A percentile compares a stretch with the other conserved stretches of the same genome.
Evolutionary conservation across 2,329 filamentous ascomycete genomes (phyloP).

Genomic region (Exophiala viscosa): DNA sequence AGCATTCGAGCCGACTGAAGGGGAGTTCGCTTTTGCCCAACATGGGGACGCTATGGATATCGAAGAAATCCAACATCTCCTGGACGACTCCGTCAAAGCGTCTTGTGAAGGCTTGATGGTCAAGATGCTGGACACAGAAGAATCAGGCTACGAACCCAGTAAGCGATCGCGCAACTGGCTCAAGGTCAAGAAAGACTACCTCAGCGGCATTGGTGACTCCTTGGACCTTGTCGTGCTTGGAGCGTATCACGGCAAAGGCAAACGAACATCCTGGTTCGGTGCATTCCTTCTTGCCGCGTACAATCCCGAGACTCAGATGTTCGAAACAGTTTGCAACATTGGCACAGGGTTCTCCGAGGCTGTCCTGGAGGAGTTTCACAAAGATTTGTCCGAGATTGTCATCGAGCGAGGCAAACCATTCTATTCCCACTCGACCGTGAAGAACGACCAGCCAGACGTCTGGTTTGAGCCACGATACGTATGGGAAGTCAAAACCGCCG

Average conservation of each 20-base stretch:
- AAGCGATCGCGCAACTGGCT: slow-evolving; percentile 98
- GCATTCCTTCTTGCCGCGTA: slow-evolving; percentile 95
- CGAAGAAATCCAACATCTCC: slow-evolving; percentile 85
- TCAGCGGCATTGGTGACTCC: slow-evolving; percentile 87
- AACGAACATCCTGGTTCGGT: slow-evolving; percentile 91
- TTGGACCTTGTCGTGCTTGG: slow-evolving; percentile 94
- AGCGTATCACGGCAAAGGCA: slow-evolving; percentile 90
- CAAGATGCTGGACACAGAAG: slow-evolving; percentile 92
- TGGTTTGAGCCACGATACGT: slow-evolving; percentile 96
- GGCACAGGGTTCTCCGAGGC: slow-evolving; percentile 95
- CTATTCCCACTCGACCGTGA: slow-evolving; percentile 77
- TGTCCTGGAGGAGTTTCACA: slow-evolving; percentile 83
- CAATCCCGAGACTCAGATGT: slow-evolving; percentile 73
- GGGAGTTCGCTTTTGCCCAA: slow-evolving; percentile 87
- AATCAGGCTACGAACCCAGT: slow-evolving; percentile 93
- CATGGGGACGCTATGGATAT: slow-evolving; percentile 82
- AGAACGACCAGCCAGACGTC: slow-evolving; percentile 93
- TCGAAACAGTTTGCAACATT: slow-evolving; percentile 97
- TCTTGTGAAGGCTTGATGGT: slow-evolving; percentile 98
- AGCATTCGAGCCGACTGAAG: slow-evolving; percentile 74
- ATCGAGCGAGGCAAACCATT: slow-evolving; percentile 94
- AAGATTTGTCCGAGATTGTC: slow-evolving; percentile 67
- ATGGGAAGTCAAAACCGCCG: slow-evolving; percentile 97
- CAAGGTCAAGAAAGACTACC: slow-evolving; percentile 99
- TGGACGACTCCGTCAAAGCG: slow-evolving; percentile 92